Evolutionary conservation across 2,329 filamentous ascomycete genomes (phyloP), one percentile per base, ranked within the genome.

Genomic region (Talaromyces verruculosus): DNA sequence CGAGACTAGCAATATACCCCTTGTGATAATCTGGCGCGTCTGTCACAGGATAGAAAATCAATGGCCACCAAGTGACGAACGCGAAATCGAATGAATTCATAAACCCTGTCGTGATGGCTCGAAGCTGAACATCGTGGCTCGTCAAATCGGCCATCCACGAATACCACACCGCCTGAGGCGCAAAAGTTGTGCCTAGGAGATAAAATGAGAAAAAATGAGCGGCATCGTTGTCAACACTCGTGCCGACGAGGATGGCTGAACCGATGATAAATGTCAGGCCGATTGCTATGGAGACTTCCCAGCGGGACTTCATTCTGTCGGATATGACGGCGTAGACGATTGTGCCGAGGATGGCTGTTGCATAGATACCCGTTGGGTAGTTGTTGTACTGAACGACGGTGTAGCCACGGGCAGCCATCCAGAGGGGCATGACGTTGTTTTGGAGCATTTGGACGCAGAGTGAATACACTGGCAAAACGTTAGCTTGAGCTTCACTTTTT

Each of bases 101-200:
- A 58, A 79, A 80, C 0, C 79, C 79, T 0, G 80, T 82, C 2
- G 80, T 80, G 53, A 82, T 80, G 1, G 80, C 80, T 0, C 80
- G 73, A 2, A 82, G 73, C 49, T 82, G 80, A 7, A 82, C 70
- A 62, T 75, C 73, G 33, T 74, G 72, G n/a, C 68, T 64, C 6
- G 73, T 75, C 4, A 75, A 69, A 30, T 82, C 80, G 0, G 80
- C 80, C 78, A 82, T 81, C 80, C 80, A 82, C 0, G 78, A 77
- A 67, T 82, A 82, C 80, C 80, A 82, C 19, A 82, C 71, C 4
- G 80, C 80, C 65, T 82, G 80, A 0, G 80, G 80, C 1, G 80
- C 80, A 63, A 79, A 82, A 0, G 79, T 81, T 0, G 80, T 81
- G 2, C 80, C 80, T 1, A 82, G 73, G 0, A 81, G 69, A 67